These are phyloP conservation scores for Mariannaea sp. DNA, from an alignment of 2,329 filamentous ascomycete genomes.

Conservation along the genomic window DNA sequence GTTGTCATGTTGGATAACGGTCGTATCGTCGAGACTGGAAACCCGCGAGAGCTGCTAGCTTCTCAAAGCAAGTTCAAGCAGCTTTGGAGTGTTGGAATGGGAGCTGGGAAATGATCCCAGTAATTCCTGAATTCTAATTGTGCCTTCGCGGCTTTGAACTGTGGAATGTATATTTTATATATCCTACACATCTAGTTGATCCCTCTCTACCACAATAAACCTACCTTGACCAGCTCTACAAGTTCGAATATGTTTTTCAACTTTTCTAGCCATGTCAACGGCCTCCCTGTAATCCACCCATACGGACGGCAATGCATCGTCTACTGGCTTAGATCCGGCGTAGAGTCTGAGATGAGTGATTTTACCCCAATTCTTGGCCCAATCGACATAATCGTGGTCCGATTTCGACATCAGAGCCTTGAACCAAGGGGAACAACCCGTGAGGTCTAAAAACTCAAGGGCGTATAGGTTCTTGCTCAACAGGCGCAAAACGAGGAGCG, in stretches of 20 bases:
- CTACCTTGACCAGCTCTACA: slow-evolving; percentile 54
- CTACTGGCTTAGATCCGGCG: slow-evolving; percentile 48
- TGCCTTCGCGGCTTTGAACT: not conserved
- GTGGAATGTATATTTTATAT: not conserved
- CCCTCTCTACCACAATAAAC: slow-evolving; percentile 55
- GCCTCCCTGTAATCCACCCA: slow-evolving; percentile 43
- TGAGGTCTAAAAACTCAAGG: slow-evolving; percentile 65
- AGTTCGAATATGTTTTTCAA: slow-evolving; percentile 55
- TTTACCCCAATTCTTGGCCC: slow-evolving; percentile 60
- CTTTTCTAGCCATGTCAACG: slow-evolving; percentile 44
- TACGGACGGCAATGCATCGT: slow-evolving; percentile 43
- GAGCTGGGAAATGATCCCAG: not conserved
- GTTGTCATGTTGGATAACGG: slow-evolving; percentile 39
- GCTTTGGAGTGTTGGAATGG: slow-evolving; percentile 38
- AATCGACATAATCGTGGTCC: slow-evolving; percentile 57
- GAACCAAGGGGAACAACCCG: slow-evolving; percentile 62
- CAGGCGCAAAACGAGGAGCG: slow-evolving; percentile 58
- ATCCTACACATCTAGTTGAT: slow-evolving; percentile 36
- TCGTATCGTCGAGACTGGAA: slow-evolving; percentile 33
- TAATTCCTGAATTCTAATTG: not conserved
- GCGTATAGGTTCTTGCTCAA: slow-evolving; percentile 60
- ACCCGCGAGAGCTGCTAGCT: slow-evolving; percentile 31
- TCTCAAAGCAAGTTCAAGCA: slow-evolving; percentile 30
- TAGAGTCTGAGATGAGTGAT: slow-evolving; percentile 51
- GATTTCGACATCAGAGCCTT: slow-evolving; percentile 50